phyloP scores from a whole-genome alignment of 495 filamentous ascomycete genomes.

The Aspergillus taichungensis region DNA sequence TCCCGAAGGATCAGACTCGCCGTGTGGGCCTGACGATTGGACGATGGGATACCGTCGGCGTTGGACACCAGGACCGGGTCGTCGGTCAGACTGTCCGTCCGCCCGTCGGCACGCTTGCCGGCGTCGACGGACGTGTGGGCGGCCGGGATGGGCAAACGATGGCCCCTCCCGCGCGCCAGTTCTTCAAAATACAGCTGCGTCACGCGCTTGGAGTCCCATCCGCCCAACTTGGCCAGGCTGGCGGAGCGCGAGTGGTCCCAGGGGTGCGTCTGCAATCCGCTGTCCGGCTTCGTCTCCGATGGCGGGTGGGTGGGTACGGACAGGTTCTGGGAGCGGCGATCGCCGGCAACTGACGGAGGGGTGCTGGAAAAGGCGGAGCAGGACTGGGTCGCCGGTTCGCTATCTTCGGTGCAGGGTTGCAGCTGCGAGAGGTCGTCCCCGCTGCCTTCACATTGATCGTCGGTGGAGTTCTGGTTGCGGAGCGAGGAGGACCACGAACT shows the following conservation, averaged over 20 bases:
- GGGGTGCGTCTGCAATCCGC: not conserved
- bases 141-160: conserved; percentile 13
- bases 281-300: conserved; percentile 3
- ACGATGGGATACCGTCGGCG: conserved; percentile 11
- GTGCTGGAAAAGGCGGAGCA: conserved; percentile 28
- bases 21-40: conserved; percentile 18
- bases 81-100: conserved; percentile 23
- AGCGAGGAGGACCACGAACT: conserved; percentile 46
- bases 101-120: conserved; percentile 10
- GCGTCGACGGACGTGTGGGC: conserved; percentile 6
- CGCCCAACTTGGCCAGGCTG: conserved; percentile 40
- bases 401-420: conserved; percentile 13
- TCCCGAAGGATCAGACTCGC: conserved; percentile 40
- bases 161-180: conserved; percentile 31
- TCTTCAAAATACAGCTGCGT: conserved; percentile 47
- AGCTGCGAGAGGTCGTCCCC: conserved; percentile 21
- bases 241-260: conserved; percentile 24
- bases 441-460: conserved; percentile 30
- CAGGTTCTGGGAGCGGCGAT: conserved; percentile 9
- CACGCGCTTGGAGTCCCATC: conserved; percentile 45
- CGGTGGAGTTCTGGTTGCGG: conserved; percentile 32
- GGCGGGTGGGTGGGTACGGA: conserved; percentile 14
- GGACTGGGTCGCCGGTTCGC: conserved; percentile 21
- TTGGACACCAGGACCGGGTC: conserved; percentile 30
- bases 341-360: conserved; percentile 17